Evolutionary conservation across 805 yeast genomes (phyloP).

Genomic region (Teunomyces kruisii): DNA sequence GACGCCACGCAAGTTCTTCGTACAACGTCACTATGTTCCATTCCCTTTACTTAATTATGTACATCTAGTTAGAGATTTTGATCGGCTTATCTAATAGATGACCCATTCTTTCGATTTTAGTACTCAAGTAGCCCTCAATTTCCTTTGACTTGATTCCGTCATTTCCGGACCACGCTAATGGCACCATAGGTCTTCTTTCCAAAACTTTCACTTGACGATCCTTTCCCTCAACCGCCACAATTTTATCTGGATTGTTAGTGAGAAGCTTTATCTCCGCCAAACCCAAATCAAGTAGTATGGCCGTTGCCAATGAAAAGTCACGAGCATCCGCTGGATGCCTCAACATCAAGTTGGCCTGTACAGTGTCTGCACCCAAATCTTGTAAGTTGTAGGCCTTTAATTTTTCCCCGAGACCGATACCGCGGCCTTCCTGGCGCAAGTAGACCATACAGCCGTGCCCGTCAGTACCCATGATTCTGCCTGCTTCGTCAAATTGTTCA

Average conservation of each 20-base stretch:
- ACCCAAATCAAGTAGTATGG: conserved; percentile 83
- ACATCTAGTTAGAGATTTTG: conserved; percentile 13
- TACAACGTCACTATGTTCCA: not conserved
- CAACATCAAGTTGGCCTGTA: conserved; percentile 87
- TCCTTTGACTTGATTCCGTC: conserved; percentile 80
- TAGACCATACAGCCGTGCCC: conserved; percentile 96
- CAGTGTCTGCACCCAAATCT: conserved; percentile 98
- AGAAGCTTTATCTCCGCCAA: conserved; percentile 68
- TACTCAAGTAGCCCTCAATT: conserved; percentile 88
- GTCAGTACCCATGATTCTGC: conserved; percentile 79
- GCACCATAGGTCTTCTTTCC: conserved; percentile 95
- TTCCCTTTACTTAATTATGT: not conserved
- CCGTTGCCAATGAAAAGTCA: conserved; percentile 89
- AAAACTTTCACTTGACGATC: conserved; percentile 70
- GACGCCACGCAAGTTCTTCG: too few species aligned
- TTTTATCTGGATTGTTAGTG: conserved; percentile 96
- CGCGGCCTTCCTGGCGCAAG: conserved; percentile 96
- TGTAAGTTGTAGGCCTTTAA: conserved; percentile 94
- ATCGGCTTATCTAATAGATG: conserved; percentile 66
- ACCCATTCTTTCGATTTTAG: conserved; percentile 97
- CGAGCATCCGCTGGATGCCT: conserved; percentile 99
- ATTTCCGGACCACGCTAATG: conserved; percentile 72
- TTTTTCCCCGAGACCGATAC: conserved; percentile 97
- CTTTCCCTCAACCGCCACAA: conserved; percentile 90
- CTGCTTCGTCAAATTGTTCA: conserved; percentile 98